Conservation (phyloP, 805 yeast genomes). For the Jamesozyma rosinii region DNA sequence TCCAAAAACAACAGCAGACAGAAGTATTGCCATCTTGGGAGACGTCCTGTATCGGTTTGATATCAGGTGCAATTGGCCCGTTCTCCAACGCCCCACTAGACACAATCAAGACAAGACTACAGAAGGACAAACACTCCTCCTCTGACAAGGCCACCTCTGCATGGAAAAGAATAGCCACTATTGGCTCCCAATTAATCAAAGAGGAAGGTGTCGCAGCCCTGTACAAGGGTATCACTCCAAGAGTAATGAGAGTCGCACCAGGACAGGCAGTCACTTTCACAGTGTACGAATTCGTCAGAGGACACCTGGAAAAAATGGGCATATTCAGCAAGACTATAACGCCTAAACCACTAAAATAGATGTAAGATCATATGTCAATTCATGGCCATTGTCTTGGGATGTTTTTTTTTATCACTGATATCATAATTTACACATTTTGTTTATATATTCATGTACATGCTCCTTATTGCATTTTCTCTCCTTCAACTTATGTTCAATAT, state of each 20-base stretch:
- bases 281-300: conserved; percentile 83
- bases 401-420: no score
- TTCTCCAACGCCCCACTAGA: conserved; percentile 95
- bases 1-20: conserved; percentile 50
- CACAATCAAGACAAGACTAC: conserved; percentile 94
- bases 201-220: conserved; percentile 86
- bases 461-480: no score
- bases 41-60: conserved; percentile 81
- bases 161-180: conserved; percentile 66
- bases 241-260: conserved; percentile 98
- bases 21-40: conserved; percentile 81
- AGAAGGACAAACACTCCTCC: conserved; percentile 68
- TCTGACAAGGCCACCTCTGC: conserved; percentile 40
- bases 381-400: no score
- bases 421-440: not conserved
- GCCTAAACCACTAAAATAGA: conserved; percentile 6
- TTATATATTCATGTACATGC: no score
- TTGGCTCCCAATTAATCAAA: conserved; percentile 68
- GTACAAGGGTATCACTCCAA: conserved; percentile 95
- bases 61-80: conserved; percentile 96
- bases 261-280: conserved; percentile 99
- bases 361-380: no score
- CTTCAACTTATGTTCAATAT: no score
- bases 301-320: conserved; percentile 40
- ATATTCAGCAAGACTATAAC: conserved; percentile 8